Evolutionary conservation across 2,329 filamentous ascomycete genomes (phyloP), one percentile per base, ranked within the genome.

Genomic region (Colletotrichum tanaceti): DNA sequence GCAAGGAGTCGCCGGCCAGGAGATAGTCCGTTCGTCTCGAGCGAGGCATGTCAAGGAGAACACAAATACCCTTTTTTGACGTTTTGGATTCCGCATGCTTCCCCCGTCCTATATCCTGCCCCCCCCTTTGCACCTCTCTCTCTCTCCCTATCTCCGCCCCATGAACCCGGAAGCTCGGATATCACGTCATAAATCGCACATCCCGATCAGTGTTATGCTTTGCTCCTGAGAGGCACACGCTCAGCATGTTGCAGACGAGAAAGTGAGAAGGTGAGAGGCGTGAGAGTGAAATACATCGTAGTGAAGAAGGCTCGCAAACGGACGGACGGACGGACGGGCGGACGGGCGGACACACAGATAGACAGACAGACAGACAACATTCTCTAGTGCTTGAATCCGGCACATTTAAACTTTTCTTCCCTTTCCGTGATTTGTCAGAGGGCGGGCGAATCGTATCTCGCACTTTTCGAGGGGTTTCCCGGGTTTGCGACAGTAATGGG

Each of bases 21-120:
- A 28, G 35, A 28, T 32, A 63, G 60, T 60, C 53, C 65, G 65
- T 68, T 67, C 64, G 64, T 67, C 64, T 67, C 46, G 64, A 67
- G 55, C 43, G 58, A 66, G 9, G 32, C 10, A 58, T 63, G 52
- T 63, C 46, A 63, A 35, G 32, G 32, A 35, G 32, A 64, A 63
- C 58, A 46, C 41, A 35, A 52, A 32, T 52, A 20, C 4, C 49
- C 11, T 58, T 67, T 58, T 35, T 53, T 39, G 39, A 53, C 53
- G 64, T 63, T 67, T 67, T 64, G 44, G 43, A 67, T 58, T 22
- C 44, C 44, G 28, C 60, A 57, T 38, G 50, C 32, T 41, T 24
- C 28, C 55, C 52, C 24, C 22, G 18, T 32, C 11, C 61, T n/a
- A 18, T 22, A 18, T 18, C n/a, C 7, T 24, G 22, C 10, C 20